Percentiles rank a stretch among this genome's conserved stretches.
These are phyloP conservation scores for Beauveria brongniartii DNA, from an alignment of 2,329 filamentous ascomycete species.

Conservation along the genomic window DNA sequence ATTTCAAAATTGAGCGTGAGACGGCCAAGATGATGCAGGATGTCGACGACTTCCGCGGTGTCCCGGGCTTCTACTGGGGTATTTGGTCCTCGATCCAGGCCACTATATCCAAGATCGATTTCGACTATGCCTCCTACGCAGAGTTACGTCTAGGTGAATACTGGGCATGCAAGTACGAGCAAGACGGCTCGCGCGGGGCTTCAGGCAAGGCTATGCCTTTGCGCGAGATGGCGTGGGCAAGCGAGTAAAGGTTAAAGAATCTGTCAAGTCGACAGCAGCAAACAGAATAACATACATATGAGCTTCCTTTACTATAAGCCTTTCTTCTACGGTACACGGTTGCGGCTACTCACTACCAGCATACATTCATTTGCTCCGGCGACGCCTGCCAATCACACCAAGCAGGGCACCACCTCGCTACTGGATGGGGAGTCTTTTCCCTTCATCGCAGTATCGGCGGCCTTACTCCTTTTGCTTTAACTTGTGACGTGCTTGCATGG, in stretches of 20 bases:
- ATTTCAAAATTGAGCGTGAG: conserved; percentile 50
- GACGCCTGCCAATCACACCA: not conserved
- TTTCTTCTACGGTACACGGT: not conserved
- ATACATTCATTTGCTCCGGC: not conserved
- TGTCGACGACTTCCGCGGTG: conserved; percentile 78
- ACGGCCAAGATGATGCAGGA: conserved; percentile 64
- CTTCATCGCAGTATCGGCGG: not conserved
- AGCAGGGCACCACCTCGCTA: not conserved
- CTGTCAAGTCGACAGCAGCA: not conserved
- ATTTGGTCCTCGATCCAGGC: conserved; percentile 96
- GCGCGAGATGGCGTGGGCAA: conserved; percentile 72
- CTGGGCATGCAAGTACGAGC: conserved; percentile 79
- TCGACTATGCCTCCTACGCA: conserved; percentile 90
- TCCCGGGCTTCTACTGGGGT: conserved; percentile 87
- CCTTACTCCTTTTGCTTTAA: not conserved
- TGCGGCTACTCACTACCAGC: not conserved
- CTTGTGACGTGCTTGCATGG: not conserved
- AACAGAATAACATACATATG: not conserved
- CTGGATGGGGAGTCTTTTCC: not conserved
- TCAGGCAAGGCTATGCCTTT: conserved; percentile 56
- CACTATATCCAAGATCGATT: conserved; percentile 89
- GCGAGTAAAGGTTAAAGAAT: conserved; percentile 15
- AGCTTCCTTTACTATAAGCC: not conserved
- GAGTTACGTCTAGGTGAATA: conserved; percentile 83
- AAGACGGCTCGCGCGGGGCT: conserved; percentile 49